Base-by-base conservation (phyloP, 768 basidiomycete species). In the Russula griseocarnosa region DNA sequence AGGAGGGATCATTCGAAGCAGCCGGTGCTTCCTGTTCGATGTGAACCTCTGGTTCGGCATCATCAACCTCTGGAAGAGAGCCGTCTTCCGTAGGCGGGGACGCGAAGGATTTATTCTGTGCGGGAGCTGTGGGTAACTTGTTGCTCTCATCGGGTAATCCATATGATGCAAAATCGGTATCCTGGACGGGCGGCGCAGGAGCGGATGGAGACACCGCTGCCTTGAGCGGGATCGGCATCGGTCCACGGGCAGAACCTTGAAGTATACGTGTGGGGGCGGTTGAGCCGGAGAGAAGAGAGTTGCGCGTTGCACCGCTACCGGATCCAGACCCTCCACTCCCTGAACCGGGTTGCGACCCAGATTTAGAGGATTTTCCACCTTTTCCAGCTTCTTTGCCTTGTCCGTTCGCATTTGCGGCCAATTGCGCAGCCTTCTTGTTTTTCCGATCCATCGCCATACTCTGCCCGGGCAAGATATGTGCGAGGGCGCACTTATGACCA, bases 391-490 rank as follows among this genome's bases (percentile, higher is more conserved):
- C 70, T 58, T 75, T 66, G 54, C 76, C 67, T 20, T 71, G 69
- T 7, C 74, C 70, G 56, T 73, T 74, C 26, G 78, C 73, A 16
- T 73, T 77, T 7, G 79, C 77, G 3, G 86, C 85, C 34, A 82
- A 73, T 70, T 92, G 91, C 0, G 92, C 92, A 16, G 90, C 86
- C 73, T 92, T 92, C 79, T 98, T 98, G 79, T 98, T 98, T 82
- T 97, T 96, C 69, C 94, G 79, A 72, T 98, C 96, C 92, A 96
- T 95, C 8, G 88, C 83, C 86, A 95, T 89, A 71, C 82, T 87
- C 77, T 98, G 94, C 10, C 95, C 96, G 1, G 96, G 96, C 9
- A 94, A 81, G 59, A 99, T 81, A 73, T 98, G 96, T 0, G 94
- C 94, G 44, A 98, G 84, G 3, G 96, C 96, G 70, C 96, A 95